Base-by-base conservation (phyloP, 2,329 filamentous ascomycete genomes). In the Penicillium vulpinum region DNA sequence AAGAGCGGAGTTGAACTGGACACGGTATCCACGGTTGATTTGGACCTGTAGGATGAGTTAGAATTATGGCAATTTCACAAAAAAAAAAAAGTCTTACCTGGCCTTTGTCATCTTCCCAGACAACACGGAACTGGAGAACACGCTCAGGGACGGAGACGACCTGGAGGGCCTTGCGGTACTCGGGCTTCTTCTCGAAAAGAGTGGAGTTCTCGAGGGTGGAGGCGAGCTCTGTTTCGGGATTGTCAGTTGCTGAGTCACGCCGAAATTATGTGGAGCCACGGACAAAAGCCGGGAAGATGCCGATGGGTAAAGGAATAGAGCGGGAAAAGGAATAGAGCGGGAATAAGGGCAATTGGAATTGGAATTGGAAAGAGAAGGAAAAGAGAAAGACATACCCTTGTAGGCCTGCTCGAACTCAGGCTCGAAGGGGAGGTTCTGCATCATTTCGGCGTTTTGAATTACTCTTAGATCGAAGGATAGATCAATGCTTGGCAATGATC, bases 341-440 rank as follows among this genome's bases (percentile, higher is more conserved):
- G n/a, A n/a, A n/a, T n/a, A n/a, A n/a, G n/a, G n/a, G n/a, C n/a
- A n/a, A n/a, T n/a, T n/a, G 24, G 35, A 11, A 26, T n/a, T 31
- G 36, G 36, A 56, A 47, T 26, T 11, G 7, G 5, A 46, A 35
- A 18, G 9, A 6, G 51, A 29, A 26, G 10, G 36, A 8, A 47
- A 28, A 54, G 45, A 4, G 9, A 31, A 15, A 44, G 54, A 75
- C 83, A 72, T 81, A 95, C 91, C 91, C 78, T 92, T 91, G 86
- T 96, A 96, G 73, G 93, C 93, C 86, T 97, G 93, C 87, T 97
- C 88, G 82, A 97, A 97, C 83, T 99, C 93, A 73, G 94, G 93
- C 86, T 97, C 93, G 63, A 81, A 80, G 51, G 90, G 86, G 72
- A 94, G 84, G 82, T 94, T 88, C 67, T 92, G 90, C 90, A 95